Base-by-base conservation (phyloP, 306 rosid species). In the Rubus idaeus region DNA sequence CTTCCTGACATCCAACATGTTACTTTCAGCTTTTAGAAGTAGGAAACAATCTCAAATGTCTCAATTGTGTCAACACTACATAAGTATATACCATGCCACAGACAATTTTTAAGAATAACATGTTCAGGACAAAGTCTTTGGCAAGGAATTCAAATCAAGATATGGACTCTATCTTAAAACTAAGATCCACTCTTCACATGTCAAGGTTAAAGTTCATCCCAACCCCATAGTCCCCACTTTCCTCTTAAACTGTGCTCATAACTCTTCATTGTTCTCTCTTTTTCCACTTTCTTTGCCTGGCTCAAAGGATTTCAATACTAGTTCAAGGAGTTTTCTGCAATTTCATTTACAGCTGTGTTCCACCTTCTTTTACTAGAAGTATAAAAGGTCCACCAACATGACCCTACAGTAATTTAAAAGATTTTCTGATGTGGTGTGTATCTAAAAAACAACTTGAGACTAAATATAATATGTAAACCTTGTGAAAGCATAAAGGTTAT, bases 1-100 rank as follows among this genome's bases (percentile, higher is more conserved):
- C 97, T 85, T 92, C 98, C 98, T 92, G 95, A 82, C 81, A 91
- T 80, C 73, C 67, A 80, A 62, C 57, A 57, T 35, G 9, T 16
- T 17, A 55, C 51, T 23, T 46, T 56, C 53, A 58, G 26, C 26
- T 73, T 41, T 41, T 44, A 39, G 56, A 9, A 8, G 23, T 57
- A 58, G 66, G 56, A 57, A 58, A 58, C 1, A 13, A 51, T 26
- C 35, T 30, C 67, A 44, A 10, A 13, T 56, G 13, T 26, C 35
- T 30, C 67, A 44, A 10, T 21, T 56, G 13, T 55, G 39, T n/a
- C 51, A 71, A n/a, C n/a, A 18, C 20, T 37, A 35, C n/a, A 71
- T 52, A 39, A 13, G 35, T 42, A 42, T 7, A 16, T 35, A 17
- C 20, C 13, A 73, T 56, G 40, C 76, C 40, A 56, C 23, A 57